Base-by-base conservation (phyloP, 2,329 filamentous ascomycete genomes). In the Colletotrichum cuscutae region DNA sequence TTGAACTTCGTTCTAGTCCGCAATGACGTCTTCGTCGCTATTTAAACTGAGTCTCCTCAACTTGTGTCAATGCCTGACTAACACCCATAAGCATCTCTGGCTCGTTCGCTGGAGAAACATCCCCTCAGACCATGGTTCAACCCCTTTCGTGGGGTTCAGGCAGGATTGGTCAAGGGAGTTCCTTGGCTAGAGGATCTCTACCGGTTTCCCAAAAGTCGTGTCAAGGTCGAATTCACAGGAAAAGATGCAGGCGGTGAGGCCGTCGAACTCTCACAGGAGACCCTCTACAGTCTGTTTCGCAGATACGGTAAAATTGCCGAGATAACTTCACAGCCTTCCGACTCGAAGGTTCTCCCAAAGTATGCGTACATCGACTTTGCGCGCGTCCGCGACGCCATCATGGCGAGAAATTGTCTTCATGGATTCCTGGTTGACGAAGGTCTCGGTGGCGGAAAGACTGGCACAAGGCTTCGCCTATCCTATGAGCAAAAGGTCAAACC, bases 131-230 rank as follows among this genome's bases (percentile, higher is more conserved):
- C 96, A 3, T 97, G 95, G 94, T 98, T 97, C 85, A 97, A 92
- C 76, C 95, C 95, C 0, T 92, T 98, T 75, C 88, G 90, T 26
- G 84, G 88, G 15, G 92, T 97, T 69, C 89, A 90, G 61, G 91
- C 91, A 4, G 91, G 91, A 28, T 84, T 95, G 7, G 97, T 99
- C 2, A 87, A 90, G 68, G 97, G 97, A 11, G 90, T 92, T 26
- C 97, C 97, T 0, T 99, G 97, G 97, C 89, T 98, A 3, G 97
- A 98, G 79, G 97, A 99, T 80, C 85, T 99, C 32, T 93, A 95
- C 76, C 90, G 95, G 7, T 91, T 95, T 63, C 97, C 97, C 0
- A 94, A 92, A 70, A 87, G 87, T 53, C 88, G 94, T 32, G 79
- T 99, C 49, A 93, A 91, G 76, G 91, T 98, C 26, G 96, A 98